Evolutionary conservation across 257 asterid genomes (phyloP).

Genomic region (Solanum piurae): DNA sequence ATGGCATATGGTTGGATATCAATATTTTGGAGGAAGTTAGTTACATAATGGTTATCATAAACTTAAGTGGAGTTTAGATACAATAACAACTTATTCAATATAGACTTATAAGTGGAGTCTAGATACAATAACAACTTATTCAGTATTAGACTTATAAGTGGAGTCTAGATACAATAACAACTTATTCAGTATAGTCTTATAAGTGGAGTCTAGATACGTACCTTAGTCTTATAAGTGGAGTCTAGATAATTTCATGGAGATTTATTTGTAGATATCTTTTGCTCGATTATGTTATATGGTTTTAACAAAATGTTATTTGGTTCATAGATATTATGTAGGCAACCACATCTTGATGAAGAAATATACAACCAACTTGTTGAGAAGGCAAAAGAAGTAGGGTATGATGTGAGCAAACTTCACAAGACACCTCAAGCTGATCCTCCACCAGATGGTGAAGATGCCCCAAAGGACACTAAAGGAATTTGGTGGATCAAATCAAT

Average conservation of each 20-base stretch:
- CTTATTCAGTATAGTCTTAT: too few relatives aligned
- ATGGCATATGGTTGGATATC: not conserved
- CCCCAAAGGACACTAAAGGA: constrained; percentile 40
- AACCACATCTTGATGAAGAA: constrained; percentile 41
- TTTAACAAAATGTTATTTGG: not conserved
- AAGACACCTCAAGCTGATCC: constrained; percentile 57
- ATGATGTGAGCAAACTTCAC: constrained; percentile 66
- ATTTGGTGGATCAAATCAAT: constrained; percentile 90
- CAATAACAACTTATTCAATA: too few relatives aligned
- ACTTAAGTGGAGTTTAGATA: not conserved
- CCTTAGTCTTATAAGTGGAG: too few relatives aligned
- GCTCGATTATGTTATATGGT: fast-evolving
- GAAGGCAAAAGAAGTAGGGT: constrained; percentile 54
- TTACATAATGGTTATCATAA: not conserved
- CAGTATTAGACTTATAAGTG: too few relatives aligned
- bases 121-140: too few relatives aligned
- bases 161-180: too few relatives aligned
- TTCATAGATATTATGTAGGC: constrained; percentile 52
- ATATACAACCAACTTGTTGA: constrained; percentile 35
- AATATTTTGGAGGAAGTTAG: not conserved
- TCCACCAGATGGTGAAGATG: constrained; percentile 36
- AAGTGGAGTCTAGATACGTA: too few relatives aligned
- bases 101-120: too few relatives aligned
- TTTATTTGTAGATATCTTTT: too few relatives aligned
- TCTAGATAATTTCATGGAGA: too few relatives aligned